Base-by-base conservation (phyloP, 1,139 yeast species). In the Torulaspora pretoriensis region DNA sequence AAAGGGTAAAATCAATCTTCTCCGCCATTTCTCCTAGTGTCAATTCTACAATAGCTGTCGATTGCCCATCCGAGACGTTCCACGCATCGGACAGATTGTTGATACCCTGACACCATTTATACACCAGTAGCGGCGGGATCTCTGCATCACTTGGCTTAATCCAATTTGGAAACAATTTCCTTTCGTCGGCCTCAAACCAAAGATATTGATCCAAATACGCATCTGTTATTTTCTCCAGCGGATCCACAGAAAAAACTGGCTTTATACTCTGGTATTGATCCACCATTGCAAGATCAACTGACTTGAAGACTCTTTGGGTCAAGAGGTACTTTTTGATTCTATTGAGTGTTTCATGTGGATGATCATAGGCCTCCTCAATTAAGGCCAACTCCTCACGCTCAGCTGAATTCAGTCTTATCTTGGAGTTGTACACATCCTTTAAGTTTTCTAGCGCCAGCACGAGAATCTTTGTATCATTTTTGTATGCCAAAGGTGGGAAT, bases 61-160 rank as follows among this genome's bases (percentile, higher is more conserved):
- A 75, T 59, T 87, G 84, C 1, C 95, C 96, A 30, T 78, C 71
- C 0, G 75, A 65, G 1, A 82, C 77, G 41, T 81, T 80, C 98
- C 98, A 92, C 1, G 90, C 84, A 35, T 79, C 72, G 7, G 77
- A 69, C 42, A 89, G 66, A 55, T 89, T 88, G 61, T 89, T 92
- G 45, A 92, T 74, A n/a, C 96, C 96, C 59, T 87, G 96, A 56
- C 90, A 81, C 96, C 97, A 92, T 61, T 90, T 92, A 67, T 92
- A 90, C 0, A 86, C 95, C 50, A 90, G 70, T 33, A 90, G 67
- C 0, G 97, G 98, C 0, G 97, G 95, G 19, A 92, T 85, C 61
- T 94, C 98, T 25, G 88, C 80, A 59, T 92, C 98, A 54, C 87
- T 81, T 4, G 99, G 98, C 61, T 94, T 92, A 37, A 92, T 74